These are phyloP conservation scores for Alectoria sarmentosa DNA, from an alignment of 495 filamentous ascomycete genomes.

Conservation along the genomic window DNA sequence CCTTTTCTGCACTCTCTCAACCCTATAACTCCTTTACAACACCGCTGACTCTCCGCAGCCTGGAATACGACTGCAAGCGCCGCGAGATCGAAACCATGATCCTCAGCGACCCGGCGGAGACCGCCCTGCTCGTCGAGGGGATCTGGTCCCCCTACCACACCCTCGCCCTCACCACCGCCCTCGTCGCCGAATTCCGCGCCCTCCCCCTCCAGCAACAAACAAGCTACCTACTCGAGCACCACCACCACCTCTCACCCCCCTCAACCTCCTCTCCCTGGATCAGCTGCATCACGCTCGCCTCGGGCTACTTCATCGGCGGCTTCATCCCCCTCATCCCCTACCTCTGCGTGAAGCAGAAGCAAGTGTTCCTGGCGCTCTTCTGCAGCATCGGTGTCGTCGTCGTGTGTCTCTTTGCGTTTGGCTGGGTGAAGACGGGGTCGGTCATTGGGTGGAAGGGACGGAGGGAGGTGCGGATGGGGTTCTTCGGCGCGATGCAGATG, in stretches of 20 bases:
- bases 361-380: slow-evolving; percentile 53
- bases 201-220: slow-evolving; percentile 42
- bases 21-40: neutral
- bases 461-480: slow-evolving; percentile 36
- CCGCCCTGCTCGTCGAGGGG: slow-evolving; percentile 37
- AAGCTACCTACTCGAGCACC: slow-evolving; percentile 33
- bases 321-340: slow-evolving; percentile 70
- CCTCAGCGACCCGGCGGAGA: slow-evolving; percentile 24
- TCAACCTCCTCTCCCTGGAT: slow-evolving; percentile 46
- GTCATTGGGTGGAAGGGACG: slow-evolving; percentile 35
- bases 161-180: slow-evolving; percentile 26
- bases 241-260: slow-evolving; percentile 44
- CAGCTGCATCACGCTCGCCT: slow-evolving; percentile 57
- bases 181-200: slow-evolving; percentile 30
- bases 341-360: slow-evolving; percentile 52
- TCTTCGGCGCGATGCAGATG: slow-evolving; percentile 54
- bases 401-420: slow-evolving; percentile 64
- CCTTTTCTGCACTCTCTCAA: neutral
- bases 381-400: slow-evolving; percentile 67
- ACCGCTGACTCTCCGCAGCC: slow-evolving; percentile 26
- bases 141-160: slow-evolving; percentile 51
- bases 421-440: slow-evolving; percentile 61
- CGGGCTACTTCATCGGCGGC: slow-evolving; percentile 70
- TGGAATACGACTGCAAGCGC: slow-evolving; percentile 45
- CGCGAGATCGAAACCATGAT: slow-evolving; percentile 35